Evolutionary conservation across 441 rosid species (phyloP).

Genomic region (Aquilaria agallochum): DNA sequence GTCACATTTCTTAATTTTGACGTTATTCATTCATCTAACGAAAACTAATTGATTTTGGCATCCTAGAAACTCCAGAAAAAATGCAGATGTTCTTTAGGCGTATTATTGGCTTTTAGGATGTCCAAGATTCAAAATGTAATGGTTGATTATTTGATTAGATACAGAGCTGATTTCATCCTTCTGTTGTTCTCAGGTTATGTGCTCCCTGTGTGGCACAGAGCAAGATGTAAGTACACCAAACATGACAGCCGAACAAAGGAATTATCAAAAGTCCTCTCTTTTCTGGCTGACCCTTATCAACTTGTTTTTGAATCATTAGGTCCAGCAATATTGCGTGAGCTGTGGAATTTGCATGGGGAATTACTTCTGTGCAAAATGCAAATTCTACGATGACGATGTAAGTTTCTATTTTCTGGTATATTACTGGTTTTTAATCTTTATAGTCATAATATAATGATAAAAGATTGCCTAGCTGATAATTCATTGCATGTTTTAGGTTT

Average conservation of each 20-base stretch:
- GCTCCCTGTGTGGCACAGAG: constrained; percentile 67
- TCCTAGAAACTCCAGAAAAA: neutral
- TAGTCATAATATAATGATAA: neutral
- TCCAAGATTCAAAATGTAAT: neutral
- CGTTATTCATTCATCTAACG: neutral
- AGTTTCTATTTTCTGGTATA: constrained; percentile 11
- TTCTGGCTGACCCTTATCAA: neutral
- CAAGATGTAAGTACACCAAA: constrained; percentile 57
- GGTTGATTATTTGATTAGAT: neutral
- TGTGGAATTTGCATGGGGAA: constrained; percentile 84
- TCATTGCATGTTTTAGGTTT: constrained; percentile 32
- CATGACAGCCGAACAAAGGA: neutral
- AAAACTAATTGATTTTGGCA: neutral
- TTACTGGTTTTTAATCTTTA: neutral
- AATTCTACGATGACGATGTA: constrained; percentile 82
- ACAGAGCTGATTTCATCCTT: constrained; percentile 3
- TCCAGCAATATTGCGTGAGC: constrained; percentile 53
- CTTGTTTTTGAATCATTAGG: constrained; percentile 28
- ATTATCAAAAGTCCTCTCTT: neutral
- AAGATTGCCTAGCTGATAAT: constrained; percentile 9
- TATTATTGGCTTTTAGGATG: neutral
- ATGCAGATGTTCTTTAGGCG: neutral
- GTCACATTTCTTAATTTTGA: neutral
- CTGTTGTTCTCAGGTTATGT: constrained; percentile 46
- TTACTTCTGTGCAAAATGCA: constrained; percentile 70